Base-by-base conservation (phyloP, 495 filamentous ascomycete species). In the Trichocladium uniseriatum region DNA sequence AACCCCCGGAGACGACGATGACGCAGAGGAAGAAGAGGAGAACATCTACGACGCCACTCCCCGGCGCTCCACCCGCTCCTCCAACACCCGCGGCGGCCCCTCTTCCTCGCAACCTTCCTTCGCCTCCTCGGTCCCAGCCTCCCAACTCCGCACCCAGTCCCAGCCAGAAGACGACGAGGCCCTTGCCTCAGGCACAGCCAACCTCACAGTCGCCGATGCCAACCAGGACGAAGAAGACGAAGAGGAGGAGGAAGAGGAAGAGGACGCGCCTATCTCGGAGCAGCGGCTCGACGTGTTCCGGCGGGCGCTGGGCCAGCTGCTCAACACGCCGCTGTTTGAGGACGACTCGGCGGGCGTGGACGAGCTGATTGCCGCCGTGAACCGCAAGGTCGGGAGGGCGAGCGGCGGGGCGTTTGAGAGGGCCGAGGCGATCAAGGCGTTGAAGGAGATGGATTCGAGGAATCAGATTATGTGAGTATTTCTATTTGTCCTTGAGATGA, bases 391-490 rank as follows among this genome's bases (percentile, higher is more conserved):
- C 5, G 49, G 49, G 0, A 4, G 32, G 20, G 74, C 75, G 0
- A 52, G 62, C 47, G 58, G 57, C 29, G 68, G 68, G 14, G 62
- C 69, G 34, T 97, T 95, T 71, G 75, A 69, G 31, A 72, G 74
- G 22, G 66, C 69, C 1, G 94, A 98, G 69, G 89, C 86, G 3
- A 67, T 85, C 44, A 71, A 78, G 64, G 91, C 87, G 43, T 64
- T 98, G 57, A 74, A 76, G 64, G 78, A 69, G 59, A 84, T 98
- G 87, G 82, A 85, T 49, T 81, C 83, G 38, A 70, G 74, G 64
- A 96, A 96, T 61, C 79, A 87, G 70, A 81, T 98, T 66, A 97
- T 97, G 94, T 95, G 69, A 81, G 86, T 83, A 18, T 16, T n/a
- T 35, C 28, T 9, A 5, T 54, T 16, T 15, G 6, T 38, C 21